Conservation (phyloP, 2,329 filamentous ascomycete species). For the Pyrenochaeta sp. region DNA sequence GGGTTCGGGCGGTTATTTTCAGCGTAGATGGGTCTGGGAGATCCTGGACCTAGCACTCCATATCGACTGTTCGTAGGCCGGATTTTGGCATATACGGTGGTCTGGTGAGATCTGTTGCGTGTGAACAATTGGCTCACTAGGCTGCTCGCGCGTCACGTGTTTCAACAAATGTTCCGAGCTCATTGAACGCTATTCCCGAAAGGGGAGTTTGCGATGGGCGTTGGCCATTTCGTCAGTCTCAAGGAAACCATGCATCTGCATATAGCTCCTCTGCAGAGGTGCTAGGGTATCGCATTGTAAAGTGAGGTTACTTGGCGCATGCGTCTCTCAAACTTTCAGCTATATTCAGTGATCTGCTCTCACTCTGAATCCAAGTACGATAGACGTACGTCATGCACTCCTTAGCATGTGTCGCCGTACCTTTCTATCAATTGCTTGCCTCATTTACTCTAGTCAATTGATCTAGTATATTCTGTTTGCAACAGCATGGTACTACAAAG, state of each 20-base stretch:
- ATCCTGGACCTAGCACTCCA: background rate
- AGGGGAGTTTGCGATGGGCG: constrained; percentile 26
- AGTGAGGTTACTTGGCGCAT: too few species aligned
- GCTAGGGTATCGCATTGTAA: too few species aligned
- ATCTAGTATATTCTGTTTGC: too few species aligned
- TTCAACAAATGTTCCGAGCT: background rate
- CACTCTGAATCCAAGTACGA: too few species aligned
- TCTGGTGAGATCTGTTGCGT: background rate
- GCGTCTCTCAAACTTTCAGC: too few species aligned
- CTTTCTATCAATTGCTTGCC: too few species aligned
- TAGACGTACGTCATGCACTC: too few species aligned
- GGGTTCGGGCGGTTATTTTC: background rate
- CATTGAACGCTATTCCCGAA: constrained; percentile 25
- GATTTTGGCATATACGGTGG: background rate
- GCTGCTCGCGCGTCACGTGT: constrained; percentile 29
- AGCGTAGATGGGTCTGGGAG: background rate
- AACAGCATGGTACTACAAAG: too few species aligned
- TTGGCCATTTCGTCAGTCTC: too few species aligned
- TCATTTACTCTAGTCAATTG: too few species aligned
- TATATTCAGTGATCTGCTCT: too few species aligned
- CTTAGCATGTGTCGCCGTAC: too few species aligned
- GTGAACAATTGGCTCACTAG: background rate
- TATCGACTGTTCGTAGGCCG: background rate
- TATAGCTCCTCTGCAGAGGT: background rate
- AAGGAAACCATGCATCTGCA: background rate